Percentiles rank a stretch among this genome's conserved stretches.
Conservation (phyloP, 305 asterid genomes). For the Caryopteris hybrid region DNA sequence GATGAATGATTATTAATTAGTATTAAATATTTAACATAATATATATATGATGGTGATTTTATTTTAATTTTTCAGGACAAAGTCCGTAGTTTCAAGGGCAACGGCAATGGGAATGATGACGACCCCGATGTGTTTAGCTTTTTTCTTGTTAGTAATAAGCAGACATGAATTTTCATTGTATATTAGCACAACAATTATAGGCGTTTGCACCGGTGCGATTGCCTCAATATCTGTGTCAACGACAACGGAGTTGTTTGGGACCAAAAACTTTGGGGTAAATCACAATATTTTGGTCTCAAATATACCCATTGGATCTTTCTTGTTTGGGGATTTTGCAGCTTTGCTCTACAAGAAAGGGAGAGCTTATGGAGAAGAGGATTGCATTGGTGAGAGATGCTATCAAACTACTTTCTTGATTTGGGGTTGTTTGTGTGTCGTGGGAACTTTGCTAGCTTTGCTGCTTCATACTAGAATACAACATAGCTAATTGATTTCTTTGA, state of each 20-base stretch:
- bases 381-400: slow-evolving; percentile 54
- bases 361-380: slow-evolving; percentile 23
- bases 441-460: slow-evolving; percentile 39
- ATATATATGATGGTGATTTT: too few species aligned
- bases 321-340: slow-evolving; percentile 68
- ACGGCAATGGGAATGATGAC: slow-evolving; percentile 47
- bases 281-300: slow-evolving; percentile 69
- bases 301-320: slow-evolving; percentile 65
- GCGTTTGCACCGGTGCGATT: slow-evolving; percentile 64
- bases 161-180: slow-evolving; percentile 30
- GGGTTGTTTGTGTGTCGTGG: slow-evolving; percentile 57
- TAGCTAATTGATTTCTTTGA: too few species aligned
- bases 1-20: too few species aligned
- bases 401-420: slow-evolving; percentile 45
- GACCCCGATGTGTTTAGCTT: slow-evolving; percentile 63
- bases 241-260: slow-evolving; percentile 60
- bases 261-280: slow-evolving; percentile 53
- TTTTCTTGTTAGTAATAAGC: slow-evolving; percentile 36
- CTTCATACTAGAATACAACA: slow-evolving; percentile 50
- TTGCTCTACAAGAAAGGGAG: slow-evolving; percentile 34
- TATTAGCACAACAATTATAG: slow-evolving; percentile 48
- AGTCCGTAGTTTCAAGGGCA: slow-evolving; percentile 33
- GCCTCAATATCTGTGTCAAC: slow-evolving; percentile 54
- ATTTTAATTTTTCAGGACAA: neutral
- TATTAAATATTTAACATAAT: too few species aligned